Evolutionary conservation across 495 filamentous ascomycete species (phyloP).

Genomic region (Terfezia boudieri): DNA sequence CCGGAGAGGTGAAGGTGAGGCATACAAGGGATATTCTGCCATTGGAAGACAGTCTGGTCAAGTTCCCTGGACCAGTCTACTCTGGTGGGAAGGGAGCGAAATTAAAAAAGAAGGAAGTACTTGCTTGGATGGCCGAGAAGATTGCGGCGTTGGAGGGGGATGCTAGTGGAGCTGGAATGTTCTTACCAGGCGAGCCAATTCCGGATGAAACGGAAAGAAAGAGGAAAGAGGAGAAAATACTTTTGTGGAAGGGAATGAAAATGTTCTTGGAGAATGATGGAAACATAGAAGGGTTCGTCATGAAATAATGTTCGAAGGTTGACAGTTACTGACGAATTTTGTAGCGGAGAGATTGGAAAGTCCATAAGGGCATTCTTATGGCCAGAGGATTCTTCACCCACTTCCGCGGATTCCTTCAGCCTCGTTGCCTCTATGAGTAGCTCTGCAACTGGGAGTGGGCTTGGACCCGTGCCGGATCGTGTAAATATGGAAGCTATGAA

Average conservation of each 20-base stretch:
- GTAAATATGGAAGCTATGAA: slow-evolving; percentile 44
- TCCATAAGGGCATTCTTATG: slow-evolving; percentile 52
- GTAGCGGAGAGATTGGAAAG: slow-evolving; percentile 40
- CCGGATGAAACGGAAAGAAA: slow-evolving; percentile 27
- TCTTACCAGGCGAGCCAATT: slow-evolving; percentile 25
- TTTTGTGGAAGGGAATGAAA: slow-evolving; percentile 73
- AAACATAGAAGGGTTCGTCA: slow-evolving; percentile 36
- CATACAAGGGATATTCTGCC: slow-evolving; percentile 47
- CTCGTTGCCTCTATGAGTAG: slow-evolving; percentile 18
- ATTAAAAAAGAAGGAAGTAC: slow-evolving; percentile 80
- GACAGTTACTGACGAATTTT: neutral
- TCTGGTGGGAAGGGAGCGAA: slow-evolving; percentile 36
- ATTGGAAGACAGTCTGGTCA: slow-evolving; percentile 43
- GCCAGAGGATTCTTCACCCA: slow-evolving; percentile 22
- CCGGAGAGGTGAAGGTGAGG: slow-evolving; percentile 60
- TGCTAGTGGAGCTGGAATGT: slow-evolving; percentile 22
- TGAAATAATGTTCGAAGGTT: neutral
- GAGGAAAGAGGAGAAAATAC: slow-evolving; percentile 53
- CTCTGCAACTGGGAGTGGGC: neutral
- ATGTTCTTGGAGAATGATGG: slow-evolving; percentile 76
- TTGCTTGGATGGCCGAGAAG: slow-evolving; percentile 56
- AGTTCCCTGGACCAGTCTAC: slow-evolving; percentile 67
- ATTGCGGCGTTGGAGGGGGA: slow-evolving; percentile 48
- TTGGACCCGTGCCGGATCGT: slow-evolving; percentile 30
- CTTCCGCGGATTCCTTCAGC: slow-evolving; percentile 13